Evolutionary conservation across 2,329 filamentous ascomycete genomes (phyloP).

Genomic region (Laburnicola sp.): DNA sequence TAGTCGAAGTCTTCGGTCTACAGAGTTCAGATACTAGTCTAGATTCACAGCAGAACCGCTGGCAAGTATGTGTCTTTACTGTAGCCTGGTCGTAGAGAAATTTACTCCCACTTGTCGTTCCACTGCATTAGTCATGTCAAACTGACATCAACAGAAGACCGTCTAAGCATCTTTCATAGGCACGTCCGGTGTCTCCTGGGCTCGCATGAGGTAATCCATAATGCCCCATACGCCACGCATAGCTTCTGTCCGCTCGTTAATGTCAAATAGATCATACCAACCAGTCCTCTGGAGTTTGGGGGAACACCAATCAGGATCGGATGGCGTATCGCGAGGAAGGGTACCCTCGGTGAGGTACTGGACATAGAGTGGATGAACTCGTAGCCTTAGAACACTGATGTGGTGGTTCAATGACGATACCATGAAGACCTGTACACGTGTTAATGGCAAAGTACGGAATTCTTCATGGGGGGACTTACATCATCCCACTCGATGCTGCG

Average conservation of each 20-base stretch:
- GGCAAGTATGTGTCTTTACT: no score
- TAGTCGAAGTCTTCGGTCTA: neutral
- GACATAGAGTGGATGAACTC: slow-evolving; percentile 60
- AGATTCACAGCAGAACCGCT: neutral
- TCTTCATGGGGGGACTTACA: slow-evolving; percentile 47
- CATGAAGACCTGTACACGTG: slow-evolving; percentile 58
- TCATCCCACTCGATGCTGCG: slow-evolving; percentile 54
- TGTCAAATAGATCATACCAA: slow-evolving; percentile 63
- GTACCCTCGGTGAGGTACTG: slow-evolving; percentile 56
- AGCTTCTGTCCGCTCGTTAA: slow-evolving; percentile 58
- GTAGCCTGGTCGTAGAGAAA: no score
- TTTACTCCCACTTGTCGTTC: no score
- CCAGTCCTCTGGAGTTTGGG: slow-evolving; percentile 58
- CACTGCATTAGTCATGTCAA: neutral
- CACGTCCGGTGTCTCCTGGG: slow-evolving; percentile 16
- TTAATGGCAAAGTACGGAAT: slow-evolving; percentile 13
- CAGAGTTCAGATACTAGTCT: neutral
- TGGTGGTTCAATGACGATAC: slow-evolving; percentile 66
- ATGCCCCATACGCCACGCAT: slow-evolving; percentile 62
- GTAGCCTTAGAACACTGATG: slow-evolving; percentile 61
- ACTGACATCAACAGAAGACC: neutral
- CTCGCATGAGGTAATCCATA: slow-evolving; percentile 56
- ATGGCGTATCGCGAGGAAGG: slow-evolving; percentile 26
- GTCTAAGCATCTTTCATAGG: slow-evolving; percentile 11
- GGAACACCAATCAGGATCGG: slow-evolving; percentile 51